phyloP scores from a whole-genome alignment of 2,329 filamentous ascomycete species.

The Calonectria naviculata region DNA sequence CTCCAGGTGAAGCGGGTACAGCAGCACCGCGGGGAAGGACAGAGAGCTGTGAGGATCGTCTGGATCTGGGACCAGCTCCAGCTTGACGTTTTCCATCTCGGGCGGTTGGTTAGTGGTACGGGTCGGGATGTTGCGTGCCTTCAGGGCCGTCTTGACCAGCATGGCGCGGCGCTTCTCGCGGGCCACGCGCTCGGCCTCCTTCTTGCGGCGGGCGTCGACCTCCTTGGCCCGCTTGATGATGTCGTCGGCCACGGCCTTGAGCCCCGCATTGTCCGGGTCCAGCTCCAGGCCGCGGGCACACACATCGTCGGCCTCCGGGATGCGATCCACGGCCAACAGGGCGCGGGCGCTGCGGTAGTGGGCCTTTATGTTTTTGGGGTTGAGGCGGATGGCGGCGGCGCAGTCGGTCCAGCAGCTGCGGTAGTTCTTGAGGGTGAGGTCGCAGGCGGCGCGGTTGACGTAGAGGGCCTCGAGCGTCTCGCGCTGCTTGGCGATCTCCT shows the following conservation, averaged over 20 bases:
- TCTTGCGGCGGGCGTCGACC: conserved; percentile 65
- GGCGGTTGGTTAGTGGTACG: conserved; percentile 78
- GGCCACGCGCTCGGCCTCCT: conserved; percentile 66
- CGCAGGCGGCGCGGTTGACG: conserved; percentile 89
- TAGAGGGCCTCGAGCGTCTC: conserved; percentile 80
- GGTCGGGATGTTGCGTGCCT: conserved; percentile 76
- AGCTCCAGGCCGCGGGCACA: conserved; percentile 78
- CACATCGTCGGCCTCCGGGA: conserved; percentile 83
- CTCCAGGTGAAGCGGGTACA: conserved; percentile 87
- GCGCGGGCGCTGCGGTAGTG: conserved; percentile 87
- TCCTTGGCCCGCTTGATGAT: conserved; percentile 69
- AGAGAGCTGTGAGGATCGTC: conserved; percentile 79
- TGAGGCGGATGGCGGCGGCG: conserved; percentile 80
- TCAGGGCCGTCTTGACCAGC: conserved; percentile 74
- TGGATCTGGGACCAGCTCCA: conserved; percentile 78
- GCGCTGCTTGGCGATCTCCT: conserved; percentile 69
- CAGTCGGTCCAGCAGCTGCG: conserved; percentile 89
- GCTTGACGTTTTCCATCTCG: conserved; percentile 85
- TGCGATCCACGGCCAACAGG: conserved; percentile 80
- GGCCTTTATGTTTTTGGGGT: conserved; percentile 87
- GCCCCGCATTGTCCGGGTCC: conserved; percentile 76
- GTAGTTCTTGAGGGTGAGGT: conserved; percentile 90
- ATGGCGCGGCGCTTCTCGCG: conserved; percentile 65
- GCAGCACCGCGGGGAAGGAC: conserved; percentile 80
- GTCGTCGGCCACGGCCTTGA: conserved; percentile 71